Evolutionary conservation across 306 rosid genomes (phyloP).

Genomic region (Prunus salicina): DNA sequence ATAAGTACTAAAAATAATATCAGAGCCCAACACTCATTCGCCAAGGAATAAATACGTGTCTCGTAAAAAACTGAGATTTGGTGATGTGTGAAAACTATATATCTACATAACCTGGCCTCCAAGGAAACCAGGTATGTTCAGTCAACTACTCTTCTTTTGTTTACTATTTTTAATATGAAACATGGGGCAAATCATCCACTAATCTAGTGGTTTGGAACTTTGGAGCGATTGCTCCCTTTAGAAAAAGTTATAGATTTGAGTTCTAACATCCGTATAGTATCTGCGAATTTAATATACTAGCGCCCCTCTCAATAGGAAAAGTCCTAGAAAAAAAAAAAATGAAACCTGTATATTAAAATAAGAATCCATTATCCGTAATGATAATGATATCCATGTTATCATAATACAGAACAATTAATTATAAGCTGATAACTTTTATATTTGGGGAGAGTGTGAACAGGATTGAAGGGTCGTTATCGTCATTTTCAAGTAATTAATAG

Average conservation of each 20-base stretch:
- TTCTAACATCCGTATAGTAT: fast-evolving
- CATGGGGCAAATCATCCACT: too few relatives aligned
- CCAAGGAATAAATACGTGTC: not conserved
- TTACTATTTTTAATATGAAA: not conserved
- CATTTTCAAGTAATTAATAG: not conserved
- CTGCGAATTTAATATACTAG: too few relatives aligned
- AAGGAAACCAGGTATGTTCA: not conserved
- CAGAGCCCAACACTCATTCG: not conserved
- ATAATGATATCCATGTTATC: too few relatives aligned
- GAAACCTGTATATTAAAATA: not conserved
- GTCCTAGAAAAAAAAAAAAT: too few relatives aligned
- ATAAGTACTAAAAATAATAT: not conserved
- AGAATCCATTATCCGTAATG: not conserved
- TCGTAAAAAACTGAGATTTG: not conserved
- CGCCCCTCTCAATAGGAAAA: fast-evolving
- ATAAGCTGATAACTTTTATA: not conserved
- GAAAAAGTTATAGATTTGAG: too few relatives aligned
- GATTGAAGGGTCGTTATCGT: not conserved
- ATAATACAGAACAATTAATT: not conserved
- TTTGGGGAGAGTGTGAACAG: not conserved
- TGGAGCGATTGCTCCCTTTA: too few relatives aligned
- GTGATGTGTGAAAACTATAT: not conserved
- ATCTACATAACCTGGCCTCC: not conserved
- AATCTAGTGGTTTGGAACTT: too few relatives aligned
- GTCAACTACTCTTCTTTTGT: not conserved